A percentile compares a stretch with the other conserved stretches of the same genome.
These are phyloP conservation scores for Fusarium coffeatum DNA, from an alignment of 2,329 filamentous ascomycete genomes.

Conservation along the genomic window DNA sequence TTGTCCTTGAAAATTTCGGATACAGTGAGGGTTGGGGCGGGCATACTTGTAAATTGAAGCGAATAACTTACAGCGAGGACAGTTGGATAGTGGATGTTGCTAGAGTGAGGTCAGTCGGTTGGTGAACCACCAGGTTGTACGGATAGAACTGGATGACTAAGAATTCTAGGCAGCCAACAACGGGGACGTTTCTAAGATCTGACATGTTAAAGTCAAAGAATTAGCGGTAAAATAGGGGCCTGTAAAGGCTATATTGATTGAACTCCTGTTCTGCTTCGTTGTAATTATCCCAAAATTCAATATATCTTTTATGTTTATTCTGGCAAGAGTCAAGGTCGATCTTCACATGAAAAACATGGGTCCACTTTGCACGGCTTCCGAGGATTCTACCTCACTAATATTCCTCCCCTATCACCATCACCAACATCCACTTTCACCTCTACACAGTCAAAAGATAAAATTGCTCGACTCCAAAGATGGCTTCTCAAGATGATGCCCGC, in stretches of 20 bases:
- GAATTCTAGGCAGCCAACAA: neutral
- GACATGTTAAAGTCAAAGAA: neutral
- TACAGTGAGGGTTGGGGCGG: neutral
- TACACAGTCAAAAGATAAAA: neutral
- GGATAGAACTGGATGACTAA: neutral
- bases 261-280: too few relatives aligned
- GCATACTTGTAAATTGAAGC: neutral
- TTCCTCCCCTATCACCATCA: neutral
- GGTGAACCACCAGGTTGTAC: neutral
- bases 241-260: neutral
- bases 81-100: neutral
- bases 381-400: neutral
- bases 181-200: neutral
- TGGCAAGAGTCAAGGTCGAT: neutral
- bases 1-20: neutral
- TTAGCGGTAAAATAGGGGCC: too few relatives aligned
- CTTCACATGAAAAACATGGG: slow-evolving; percentile 17
- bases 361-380: slow-evolving; percentile 41
- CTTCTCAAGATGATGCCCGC: slow-evolving; percentile 46
- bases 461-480: slow-evolving; percentile 27
- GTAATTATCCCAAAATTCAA: neutral
- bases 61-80: neutral
- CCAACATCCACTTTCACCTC: neutral
- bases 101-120: neutral
- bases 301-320: neutral